Percentiles rank a stretch among this genome's conserved stretches.
phyloP scores from a whole-genome alignment of 192 early-diverging fungal species.

The Mortierella claussenii region DNA sequence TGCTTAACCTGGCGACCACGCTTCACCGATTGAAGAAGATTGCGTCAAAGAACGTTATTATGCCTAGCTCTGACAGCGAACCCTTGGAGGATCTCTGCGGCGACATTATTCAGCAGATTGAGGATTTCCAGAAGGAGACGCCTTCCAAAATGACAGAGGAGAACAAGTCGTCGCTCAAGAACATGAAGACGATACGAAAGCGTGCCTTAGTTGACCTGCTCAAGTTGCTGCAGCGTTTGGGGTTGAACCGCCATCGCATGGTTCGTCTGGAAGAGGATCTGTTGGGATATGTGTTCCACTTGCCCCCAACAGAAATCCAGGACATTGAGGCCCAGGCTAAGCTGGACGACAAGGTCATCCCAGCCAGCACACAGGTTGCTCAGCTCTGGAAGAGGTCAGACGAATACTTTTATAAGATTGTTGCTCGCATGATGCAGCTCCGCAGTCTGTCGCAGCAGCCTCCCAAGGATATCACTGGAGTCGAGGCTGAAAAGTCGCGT shows the following conservation, averaged over 20 bases:
- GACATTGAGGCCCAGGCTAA: constrained; percentile 47
- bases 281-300: constrained; percentile 55
- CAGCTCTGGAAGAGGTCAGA: constrained; percentile 67
- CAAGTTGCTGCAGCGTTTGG: constrained; percentile 75
- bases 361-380: constrained; percentile 40
- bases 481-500: constrained; percentile 71
- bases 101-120: constrained; percentile 64
- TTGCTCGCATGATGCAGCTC: constrained; percentile 72
- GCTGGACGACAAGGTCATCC: constrained; percentile 36
- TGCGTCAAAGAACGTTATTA: constrained; percentile 52
- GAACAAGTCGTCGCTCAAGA: constrained; percentile 67
- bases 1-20: constrained; percentile 57
- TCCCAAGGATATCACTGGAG: constrained; percentile 68
- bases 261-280: constrained; percentile 54
- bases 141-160: constrained; percentile 63
- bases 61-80: constrained; percentile 22
- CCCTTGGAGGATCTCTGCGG: constrained; percentile 62
- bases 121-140: constrained; percentile 68
- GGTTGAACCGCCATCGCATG: constrained; percentile 60
- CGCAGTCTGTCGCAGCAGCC: constrained; percentile 56
- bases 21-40: constrained; percentile 52
- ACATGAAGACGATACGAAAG: constrained; percentile 75
- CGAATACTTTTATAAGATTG: constrained; percentile 73
- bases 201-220: constrained; percentile 83
- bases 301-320: constrained; percentile 50